A percentile compares a stretch with the other conserved stretches of the same genome.
Conservation (phyloP, 2,329 filamentous ascomycete genomes). For the Cladosporium velox region DNA sequence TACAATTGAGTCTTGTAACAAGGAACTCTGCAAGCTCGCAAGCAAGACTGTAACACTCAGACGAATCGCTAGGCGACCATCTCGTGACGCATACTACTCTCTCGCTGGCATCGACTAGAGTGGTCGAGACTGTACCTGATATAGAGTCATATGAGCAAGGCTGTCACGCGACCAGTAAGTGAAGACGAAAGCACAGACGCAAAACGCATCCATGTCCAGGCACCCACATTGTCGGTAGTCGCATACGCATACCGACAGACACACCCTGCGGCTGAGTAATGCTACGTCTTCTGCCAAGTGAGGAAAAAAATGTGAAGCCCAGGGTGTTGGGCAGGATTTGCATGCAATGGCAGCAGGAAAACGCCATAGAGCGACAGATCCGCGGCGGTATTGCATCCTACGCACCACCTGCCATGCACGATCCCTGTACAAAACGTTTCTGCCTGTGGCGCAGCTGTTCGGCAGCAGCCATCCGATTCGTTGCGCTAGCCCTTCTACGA, state of each 20-base stretch:
- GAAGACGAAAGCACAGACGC: not conserved
- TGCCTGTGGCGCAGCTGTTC: conserved; percentile 12
- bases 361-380: not conserved
- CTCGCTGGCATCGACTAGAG: not conserved
- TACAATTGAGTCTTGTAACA: not conserved
- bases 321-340: conserved; percentile 5
- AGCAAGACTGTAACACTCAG: not conserved
- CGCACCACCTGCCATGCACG: conserved; percentile 7
- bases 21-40: not conserved
- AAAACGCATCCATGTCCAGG: not conserved
- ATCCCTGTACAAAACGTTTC: conserved; percentile 20
- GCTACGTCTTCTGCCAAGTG: not conserved
- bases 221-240: conserved; percentile 4
- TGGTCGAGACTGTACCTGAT: conserved; percentile 6
- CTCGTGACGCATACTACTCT: not conserved
- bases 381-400: conserved; percentile 9
- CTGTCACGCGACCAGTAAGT: conserved; percentile 12
- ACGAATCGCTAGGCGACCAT: not conserved
- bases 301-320: not conserved
- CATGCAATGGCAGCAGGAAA: conserved; percentile 6
- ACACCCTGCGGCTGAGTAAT: conserved; percentile 8
- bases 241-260: not conserved
- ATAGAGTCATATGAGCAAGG: conserved; percentile 7
- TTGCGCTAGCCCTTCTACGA: conserved; percentile 13
- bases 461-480: conserved; percentile 7